phyloP scores from a whole-genome alignment of 257 asterid genomes.

The Solanum medicagineum region DNA sequence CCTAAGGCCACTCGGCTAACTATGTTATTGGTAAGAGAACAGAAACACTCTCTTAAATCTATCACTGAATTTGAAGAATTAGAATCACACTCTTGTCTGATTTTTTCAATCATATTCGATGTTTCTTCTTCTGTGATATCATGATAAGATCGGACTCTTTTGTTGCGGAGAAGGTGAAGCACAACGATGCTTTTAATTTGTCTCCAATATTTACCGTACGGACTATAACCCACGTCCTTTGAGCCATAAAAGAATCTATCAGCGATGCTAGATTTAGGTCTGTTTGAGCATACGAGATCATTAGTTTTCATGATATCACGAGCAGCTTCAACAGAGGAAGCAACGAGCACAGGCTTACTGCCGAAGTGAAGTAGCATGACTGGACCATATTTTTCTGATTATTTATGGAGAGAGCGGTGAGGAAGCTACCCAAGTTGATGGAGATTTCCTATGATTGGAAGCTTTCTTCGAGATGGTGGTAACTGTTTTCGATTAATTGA shows the following conservation, averaged over 20 bases:
- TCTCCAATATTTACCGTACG: slow-evolving; percentile 7
- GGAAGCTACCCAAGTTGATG: slow-evolving; percentile 23
- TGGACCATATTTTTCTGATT: slow-evolving; percentile 22
- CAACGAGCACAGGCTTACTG: slow-evolving; percentile 4
- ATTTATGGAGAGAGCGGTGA: slow-evolving; percentile 28
- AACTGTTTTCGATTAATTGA: too few relatives aligned
- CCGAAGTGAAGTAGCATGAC: slow-evolving; percentile 35
- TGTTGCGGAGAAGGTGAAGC: slow-evolving; percentile 3
- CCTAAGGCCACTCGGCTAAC: slow-evolving; percentile 33
- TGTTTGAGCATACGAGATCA: slow-evolving; percentile 12
- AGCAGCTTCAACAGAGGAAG: slow-evolving; percentile 23
- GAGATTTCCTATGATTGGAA: slow-evolving; percentile 48
- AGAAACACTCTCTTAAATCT: slow-evolving; percentile 15
- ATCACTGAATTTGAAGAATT: neutral
- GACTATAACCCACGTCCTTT: neutral
- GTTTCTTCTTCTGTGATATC: neutral
- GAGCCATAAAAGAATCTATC: neutral
- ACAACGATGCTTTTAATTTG: neutral
- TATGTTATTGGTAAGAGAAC: slow-evolving; percentile 14
- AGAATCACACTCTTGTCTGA: neutral
- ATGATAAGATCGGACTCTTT: neutral
- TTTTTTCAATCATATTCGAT: neutral
- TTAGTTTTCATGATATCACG: slow-evolving; percentile 34
- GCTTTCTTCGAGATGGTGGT: slow-evolving; percentile 39
- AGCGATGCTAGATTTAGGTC: slow-evolving; percentile 1